Conservation (phyloP, 164 flowering plant genomes). For the Chloranthus sessilifolius region DNA sequence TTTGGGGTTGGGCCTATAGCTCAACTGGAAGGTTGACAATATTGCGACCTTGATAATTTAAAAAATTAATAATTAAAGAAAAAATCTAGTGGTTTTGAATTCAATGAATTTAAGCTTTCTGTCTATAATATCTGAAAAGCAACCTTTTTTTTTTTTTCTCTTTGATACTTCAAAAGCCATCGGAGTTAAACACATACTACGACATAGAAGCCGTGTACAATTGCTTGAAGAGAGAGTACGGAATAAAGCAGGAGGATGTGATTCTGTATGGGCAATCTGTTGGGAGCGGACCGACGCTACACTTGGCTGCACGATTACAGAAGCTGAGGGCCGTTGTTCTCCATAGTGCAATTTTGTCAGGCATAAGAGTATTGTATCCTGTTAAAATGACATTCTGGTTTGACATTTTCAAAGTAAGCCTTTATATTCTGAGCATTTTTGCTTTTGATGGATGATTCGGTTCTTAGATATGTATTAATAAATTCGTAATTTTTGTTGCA, state of each 20-base stretch:
- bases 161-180: slow-evolving; percentile 39
- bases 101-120: neutral
- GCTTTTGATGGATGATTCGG: neutral
- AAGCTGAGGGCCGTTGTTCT: slow-evolving; percentile 76
- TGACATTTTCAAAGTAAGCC: slow-evolving; percentile 84
- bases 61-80: no score
- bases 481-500: slow-evolving; percentile 28
- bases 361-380: slow-evolving; percentile 79
- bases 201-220: slow-evolving; percentile 91
- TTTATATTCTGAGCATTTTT: neutral
- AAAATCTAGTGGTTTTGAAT: neutral
- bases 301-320: slow-evolving; percentile 63
- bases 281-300: slow-evolving; percentile 93
- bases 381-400: slow-evolving; percentile 95
- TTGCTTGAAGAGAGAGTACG: slow-evolving; percentile 76
- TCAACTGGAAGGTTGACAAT: no score
- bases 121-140: slow-evolving; percentile 1
- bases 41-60: no score
- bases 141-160: neutral
- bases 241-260: slow-evolving; percentile 72
- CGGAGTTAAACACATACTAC: slow-evolving; percentile 84
- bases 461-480: slow-evolving; percentile 11
- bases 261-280: slow-evolving; percentile 92
- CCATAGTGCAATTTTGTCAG: slow-evolving; percentile 92
- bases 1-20: no score